phyloP scores from a whole-genome alignment of 495 filamentous ascomycete species.

The Penicillium soppii region DNA sequence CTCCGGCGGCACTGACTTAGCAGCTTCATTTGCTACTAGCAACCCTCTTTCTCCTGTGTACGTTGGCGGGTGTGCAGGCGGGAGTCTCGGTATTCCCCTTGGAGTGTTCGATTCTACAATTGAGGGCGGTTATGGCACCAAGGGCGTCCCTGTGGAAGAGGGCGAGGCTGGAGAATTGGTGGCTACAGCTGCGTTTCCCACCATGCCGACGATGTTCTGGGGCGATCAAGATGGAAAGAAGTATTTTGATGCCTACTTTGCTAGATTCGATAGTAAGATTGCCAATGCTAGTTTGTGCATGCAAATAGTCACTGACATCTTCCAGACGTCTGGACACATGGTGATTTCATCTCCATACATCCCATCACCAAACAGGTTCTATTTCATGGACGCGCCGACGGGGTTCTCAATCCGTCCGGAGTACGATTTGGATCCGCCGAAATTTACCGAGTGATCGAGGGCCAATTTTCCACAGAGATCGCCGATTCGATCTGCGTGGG shows the following conservation, averaged over 20 bases:
- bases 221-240: slow-evolving; percentile 53
- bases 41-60: slow-evolving; percentile 72
- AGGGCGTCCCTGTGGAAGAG: slow-evolving; percentile 51
- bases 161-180: slow-evolving; percentile 75
- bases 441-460: slow-evolving; percentile 73
- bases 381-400: slow-evolving; percentile 74
- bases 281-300: background rate
- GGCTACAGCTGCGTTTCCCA: slow-evolving; percentile 66
- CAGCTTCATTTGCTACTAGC: slow-evolving; percentile 65
- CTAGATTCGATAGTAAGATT: slow-evolving; percentile 53
- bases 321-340: slow-evolving; percentile 72
- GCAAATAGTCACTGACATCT: background rate
- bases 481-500: slow-evolving; percentile 73
- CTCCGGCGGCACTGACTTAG: slow-evolving; percentile 76
- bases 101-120: slow-evolving; percentile 62
- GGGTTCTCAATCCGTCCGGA: slow-evolving; percentile 75
- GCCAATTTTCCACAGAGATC: slow-evolving; percentile 58
- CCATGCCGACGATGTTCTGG: slow-evolving; percentile 73
- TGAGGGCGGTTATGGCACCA: slow-evolving; percentile 51
- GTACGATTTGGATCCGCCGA: slow-evolving; percentile 78
- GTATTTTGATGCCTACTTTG: slow-evolving; percentile 72
- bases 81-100: slow-evolving; percentile 61
- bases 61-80: slow-evolving; percentile 67
- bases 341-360: slow-evolving; percentile 73
- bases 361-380: slow-evolving; percentile 62